A percentile compares a stretch with the other conserved stretches of the same genome.
Evolutionary conservation across 2,329 filamentous ascomycete genomes (phyloP).

Genomic region (Microsporum ferrugineum): DNA sequence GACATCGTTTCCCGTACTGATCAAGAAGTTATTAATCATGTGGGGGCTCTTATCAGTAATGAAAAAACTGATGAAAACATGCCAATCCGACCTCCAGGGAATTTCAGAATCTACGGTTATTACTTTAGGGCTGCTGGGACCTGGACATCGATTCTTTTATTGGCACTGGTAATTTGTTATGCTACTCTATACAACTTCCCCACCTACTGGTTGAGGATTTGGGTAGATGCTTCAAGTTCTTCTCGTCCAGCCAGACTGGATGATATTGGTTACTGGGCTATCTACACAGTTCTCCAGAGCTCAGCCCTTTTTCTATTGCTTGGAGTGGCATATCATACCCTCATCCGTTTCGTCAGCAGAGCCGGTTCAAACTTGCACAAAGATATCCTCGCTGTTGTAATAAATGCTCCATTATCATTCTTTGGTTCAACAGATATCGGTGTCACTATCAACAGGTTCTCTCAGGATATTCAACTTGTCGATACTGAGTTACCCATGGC

Average conservation of each 20-base stretch:
- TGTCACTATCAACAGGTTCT: conserved; percentile 33
- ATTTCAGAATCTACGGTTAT: neutral
- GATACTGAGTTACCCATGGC: conserved; percentile 35
- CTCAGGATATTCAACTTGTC: conserved; percentile 35
- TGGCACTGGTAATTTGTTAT: neutral
- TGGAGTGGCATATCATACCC: conserved; percentile 14
- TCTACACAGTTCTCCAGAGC: conserved; percentile 20
- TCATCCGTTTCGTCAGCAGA: conserved; percentile 16
- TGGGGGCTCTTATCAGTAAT: neutral
- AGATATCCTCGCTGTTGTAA: conserved; percentile 14
- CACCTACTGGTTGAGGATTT: neutral
- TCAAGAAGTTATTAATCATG: neutral
- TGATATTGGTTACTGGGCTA: conserved; percentile 13
- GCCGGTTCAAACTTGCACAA: conserved; percentile 19
- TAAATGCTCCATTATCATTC: conserved; percentile 32
- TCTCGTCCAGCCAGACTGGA: neutral
- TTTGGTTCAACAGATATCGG: conserved; percentile 33
- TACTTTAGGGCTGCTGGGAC: neutral
- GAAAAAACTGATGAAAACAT: neutral
- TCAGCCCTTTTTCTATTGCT: conserved; percentile 17
- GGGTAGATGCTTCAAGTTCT: neutral
- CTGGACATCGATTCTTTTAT: neutral
- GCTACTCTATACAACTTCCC: neutral
- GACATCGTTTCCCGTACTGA: neutral
- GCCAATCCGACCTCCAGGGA: neutral